These are phyloP conservation scores for Phaffomyces thermotolerans DNA, from an alignment of 805 yeast genomes.

Conservation along the genomic window DNA sequence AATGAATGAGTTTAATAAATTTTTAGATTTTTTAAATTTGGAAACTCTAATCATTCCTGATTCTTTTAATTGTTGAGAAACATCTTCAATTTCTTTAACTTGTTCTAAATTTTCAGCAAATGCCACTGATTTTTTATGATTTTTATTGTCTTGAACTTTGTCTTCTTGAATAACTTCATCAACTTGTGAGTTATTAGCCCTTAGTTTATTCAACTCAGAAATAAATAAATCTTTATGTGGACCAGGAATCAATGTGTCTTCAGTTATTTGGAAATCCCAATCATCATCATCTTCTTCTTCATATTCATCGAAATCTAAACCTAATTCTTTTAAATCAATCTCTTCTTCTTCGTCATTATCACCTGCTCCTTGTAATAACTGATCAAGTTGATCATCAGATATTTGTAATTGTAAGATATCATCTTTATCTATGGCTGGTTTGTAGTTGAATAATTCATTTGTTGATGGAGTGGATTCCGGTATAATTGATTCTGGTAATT, in stretches of 20 bases:
- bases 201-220: slow-evolving; percentile 16
- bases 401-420: slow-evolving; percentile 48
- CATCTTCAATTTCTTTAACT: slow-evolving; percentile 53
- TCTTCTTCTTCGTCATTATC: slow-evolving; percentile 28
- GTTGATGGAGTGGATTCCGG: too few species aligned
- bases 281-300: slow-evolving; percentile 23
- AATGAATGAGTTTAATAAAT: background rate
- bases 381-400: slow-evolving; percentile 42
- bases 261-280: slow-evolving; percentile 12
- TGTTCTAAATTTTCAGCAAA: slow-evolving; percentile 42
- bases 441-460: background rate
- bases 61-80: slow-evolving; percentile 39
- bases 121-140: slow-evolving; percentile 39
- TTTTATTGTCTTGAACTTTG: background rate
- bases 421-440: slow-evolving; percentile 31
- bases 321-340: slow-evolving; percentile 31
- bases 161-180: background rate
- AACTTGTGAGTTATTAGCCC: slow-evolving; percentile 2
- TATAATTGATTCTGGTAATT: too few species aligned
- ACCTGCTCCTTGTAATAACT: slow-evolving; percentile 24
- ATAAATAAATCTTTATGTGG: slow-evolving; percentile 16
- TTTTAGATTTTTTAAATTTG: slow-evolving; percentile 16
- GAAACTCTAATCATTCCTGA: slow-evolving; percentile 18
- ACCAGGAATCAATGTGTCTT: slow-evolving; percentile 16
- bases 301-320: slow-evolving; percentile 28